Conservation (phyloP, 2,329 filamentous ascomycete species). For the Fusarium hainanense region DNA sequence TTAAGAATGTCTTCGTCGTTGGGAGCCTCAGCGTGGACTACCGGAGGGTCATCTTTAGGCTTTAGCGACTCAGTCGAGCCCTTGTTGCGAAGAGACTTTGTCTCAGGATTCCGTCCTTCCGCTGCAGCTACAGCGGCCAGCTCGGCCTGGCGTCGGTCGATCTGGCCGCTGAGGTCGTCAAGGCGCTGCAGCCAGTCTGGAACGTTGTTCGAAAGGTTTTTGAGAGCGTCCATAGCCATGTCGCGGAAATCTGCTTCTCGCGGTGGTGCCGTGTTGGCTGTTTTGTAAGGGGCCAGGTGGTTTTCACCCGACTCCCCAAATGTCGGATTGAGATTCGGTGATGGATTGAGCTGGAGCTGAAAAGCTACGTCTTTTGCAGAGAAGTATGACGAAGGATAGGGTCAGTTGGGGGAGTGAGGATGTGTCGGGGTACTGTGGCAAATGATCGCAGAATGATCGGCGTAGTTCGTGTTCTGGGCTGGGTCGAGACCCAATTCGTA, state of each 20-base stretch:
- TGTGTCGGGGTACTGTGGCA: constrained; percentile 20
- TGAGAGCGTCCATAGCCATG: constrained; percentile 67
- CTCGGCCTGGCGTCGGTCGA: constrained; percentile 70
- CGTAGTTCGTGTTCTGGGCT: constrained; percentile 27
- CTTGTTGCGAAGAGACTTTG: constrained; percentile 60
- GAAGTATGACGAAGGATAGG: constrained; percentile 2
- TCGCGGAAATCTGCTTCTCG: constrained; percentile 46
- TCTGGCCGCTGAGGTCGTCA: constrained; percentile 69
- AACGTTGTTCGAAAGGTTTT: constrained; percentile 64
- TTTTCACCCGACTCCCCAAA: constrained; percentile 47
- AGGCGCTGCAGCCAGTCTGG: constrained; percentile 70
- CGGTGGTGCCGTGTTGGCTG: constrained; percentile 46
- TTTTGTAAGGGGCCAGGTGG: constrained; percentile 47
- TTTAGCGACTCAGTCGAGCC: constrained; percentile 66
- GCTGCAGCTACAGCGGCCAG: constrained; percentile 60
- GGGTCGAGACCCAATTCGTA: constrained; percentile 12
- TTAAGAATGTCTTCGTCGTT: constrained; percentile 34
- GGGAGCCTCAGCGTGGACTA: constrained; percentile 30
- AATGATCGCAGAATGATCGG: constrained; percentile 31
- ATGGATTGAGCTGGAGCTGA: not conserved
- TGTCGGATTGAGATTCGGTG: constrained; percentile 20
- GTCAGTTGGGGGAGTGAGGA: constrained; percentile 1
- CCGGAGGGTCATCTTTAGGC: constrained; percentile 56
- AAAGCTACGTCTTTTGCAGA: constrained; percentile 15
- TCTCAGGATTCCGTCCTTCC: constrained; percentile 45